Base-by-base conservation (phyloP, 73 alveolate species). In the Paramecium octaurelia region DNA sequence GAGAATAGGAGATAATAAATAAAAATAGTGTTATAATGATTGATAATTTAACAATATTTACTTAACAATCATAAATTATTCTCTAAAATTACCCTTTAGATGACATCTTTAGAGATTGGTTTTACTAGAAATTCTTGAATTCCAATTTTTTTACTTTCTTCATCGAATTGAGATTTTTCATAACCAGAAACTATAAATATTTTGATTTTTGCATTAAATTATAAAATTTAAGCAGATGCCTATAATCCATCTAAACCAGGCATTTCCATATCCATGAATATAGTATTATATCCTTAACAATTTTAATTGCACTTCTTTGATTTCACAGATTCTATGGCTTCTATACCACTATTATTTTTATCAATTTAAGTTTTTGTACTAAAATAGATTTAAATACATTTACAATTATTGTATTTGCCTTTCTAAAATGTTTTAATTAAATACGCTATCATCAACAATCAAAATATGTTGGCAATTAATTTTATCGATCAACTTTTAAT, bases 191-290 rank as follows among this genome's bases (percentile, higher is more conserved):
- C 42, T 14, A 43, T 43, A 71, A 38, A 40, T 40, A 76, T 76
- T 16, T 36, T 76, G 10, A 21, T 42, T 5, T 76, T 24, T 40
- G 4, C 5, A 76, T 76, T 40, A 8, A 20, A n/a, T 16, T 34
- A n/a, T 40, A 38, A 21, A 36, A 76, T 76, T 18, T 40, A 6
- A 6, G 16, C 20, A n/a, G 73, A 8, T 16, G 85, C 80, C 57
- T 85, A 20, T 1, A 57, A 8, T 1, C 92, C 92, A 85, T 42
- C 44, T 44, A 85, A 46, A 8, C 23, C 21, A 48, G 92, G 92
- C 92, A 85, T 85, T 60, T 85, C 86, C 27, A 57, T 31, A 54
- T 85, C 92, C 92, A 85, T 85, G 4, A 85, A 58, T 16, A 85
- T 85, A 14, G 38, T 20, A 4, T 42, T 6, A 85, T 85, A 85